Evolutionary conservation across 768 basidiomycete species (phyloP), one percentile per base, ranked within the genome.

Genomic region (Suillus discolor): DNA sequence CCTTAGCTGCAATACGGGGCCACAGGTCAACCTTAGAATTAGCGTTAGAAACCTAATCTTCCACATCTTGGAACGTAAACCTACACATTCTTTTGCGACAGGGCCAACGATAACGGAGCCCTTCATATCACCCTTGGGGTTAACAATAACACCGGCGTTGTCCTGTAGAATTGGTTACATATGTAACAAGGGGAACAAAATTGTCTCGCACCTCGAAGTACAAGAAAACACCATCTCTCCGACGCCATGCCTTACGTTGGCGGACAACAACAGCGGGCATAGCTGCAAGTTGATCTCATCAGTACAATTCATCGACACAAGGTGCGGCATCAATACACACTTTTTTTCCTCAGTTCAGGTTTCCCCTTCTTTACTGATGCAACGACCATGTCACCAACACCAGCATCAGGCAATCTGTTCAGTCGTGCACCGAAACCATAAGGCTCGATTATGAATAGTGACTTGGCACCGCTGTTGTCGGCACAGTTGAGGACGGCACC

Each of bases 41-140:
- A n/a, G 4, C 20, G 7, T 51, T 7, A 47, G 31, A 11, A 25
- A 18, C 57, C 62, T 47, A 47, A n/a, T 20, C 42, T 44, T 20
- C 67, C 38, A 41, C 2, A 28, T 6, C 15, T 39, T 12, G 6
- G 61, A 41, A n/a, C 3, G 11, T 39, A 9, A 51, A 89, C 93
- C 49, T 78, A 95, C 93, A 77, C 97, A 99, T 94, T 98, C 97
- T 89, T 99, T 99, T 83, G 97, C 97, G 68, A 99, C 94, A 47
- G 95, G 96, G 65, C 95, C 95, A 42, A 95, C 93, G 77, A 97
- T 97, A 67, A 94, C 93, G 62, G 94, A 96, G 60, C 97, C 97
- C 86, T 99, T 99, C 97, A 99, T 99, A 84, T 99, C 97, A 74
- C 97, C 97, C 87, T 98, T 98, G 75, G 93, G 91, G 84, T 97